Percentiles rank a stretch among this genome's conserved stretches.
Evolutionary conservation across 306 rosid species (phyloP).

Genomic region (Prunus campanulata): DNA sequence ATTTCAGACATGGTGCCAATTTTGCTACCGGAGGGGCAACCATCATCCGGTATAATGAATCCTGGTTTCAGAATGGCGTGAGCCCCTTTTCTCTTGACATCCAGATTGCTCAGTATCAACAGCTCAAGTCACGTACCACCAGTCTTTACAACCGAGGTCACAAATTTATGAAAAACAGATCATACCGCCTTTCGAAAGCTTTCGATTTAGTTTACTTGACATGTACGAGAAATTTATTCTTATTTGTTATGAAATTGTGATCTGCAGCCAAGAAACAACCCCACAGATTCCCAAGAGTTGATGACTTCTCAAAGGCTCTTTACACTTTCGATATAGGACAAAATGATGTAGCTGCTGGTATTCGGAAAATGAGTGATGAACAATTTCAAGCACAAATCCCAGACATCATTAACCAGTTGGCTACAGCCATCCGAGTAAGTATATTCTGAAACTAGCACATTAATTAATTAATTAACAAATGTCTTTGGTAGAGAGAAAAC

Average conservation of each 20-base stretch:
- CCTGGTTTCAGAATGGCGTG: constrained; percentile 47
- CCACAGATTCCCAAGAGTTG: constrained; percentile 42
- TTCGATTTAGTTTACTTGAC: not conserved
- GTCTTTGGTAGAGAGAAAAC: not conserved
- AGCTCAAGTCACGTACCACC: constrained; percentile 58
- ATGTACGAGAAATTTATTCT: not conserved
- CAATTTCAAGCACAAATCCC: constrained; percentile 38
- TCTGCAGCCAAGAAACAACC: constrained; percentile 31
- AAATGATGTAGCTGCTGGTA: constrained; percentile 64
- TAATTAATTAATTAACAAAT: not conserved
- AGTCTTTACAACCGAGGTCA: constrained; percentile 48
- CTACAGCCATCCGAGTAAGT: constrained; percentile 50
- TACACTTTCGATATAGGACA: constrained; percentile 81
- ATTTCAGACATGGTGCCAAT: constrained; percentile 72
- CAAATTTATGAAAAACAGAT: not conserved
- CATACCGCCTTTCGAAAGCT: no score
- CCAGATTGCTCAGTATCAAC: constrained; percentile 51
- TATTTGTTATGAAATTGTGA: not conserved
- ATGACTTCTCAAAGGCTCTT: constrained; percentile 68
- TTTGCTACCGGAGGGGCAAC: constrained; percentile 84
- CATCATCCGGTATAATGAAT: constrained; percentile 48
- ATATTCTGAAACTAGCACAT: not conserved
- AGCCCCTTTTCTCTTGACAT: constrained; percentile 68
- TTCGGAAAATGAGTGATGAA: constrained; percentile 31
- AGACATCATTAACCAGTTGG: constrained; percentile 43